Evolutionary conservation across 2,329 filamentous ascomycete species (phyloP), one percentile per base, ranked within the genome.

Genomic region (Cercospora janseana): DNA sequence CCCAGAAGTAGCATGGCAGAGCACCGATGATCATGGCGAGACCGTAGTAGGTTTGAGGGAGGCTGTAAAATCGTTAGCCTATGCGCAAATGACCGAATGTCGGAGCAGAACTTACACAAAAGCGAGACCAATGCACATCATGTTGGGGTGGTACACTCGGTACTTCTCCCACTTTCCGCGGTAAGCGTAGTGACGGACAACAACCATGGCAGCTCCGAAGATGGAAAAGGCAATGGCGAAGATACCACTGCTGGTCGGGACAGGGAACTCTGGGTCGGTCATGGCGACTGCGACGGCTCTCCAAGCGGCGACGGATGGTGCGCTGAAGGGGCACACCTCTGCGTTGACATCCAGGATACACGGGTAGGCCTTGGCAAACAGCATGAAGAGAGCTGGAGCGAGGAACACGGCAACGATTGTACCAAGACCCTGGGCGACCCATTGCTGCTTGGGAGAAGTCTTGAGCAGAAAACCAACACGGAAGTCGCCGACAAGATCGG

Each of bases 351-450:
- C 70, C 63, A 81, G 76, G 58, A 87, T 83, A 63, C 84, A 87
- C 1, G 83, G 83, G 65, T 87, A 87, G 0, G 84, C 84, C 4
- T 77, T 75, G 55, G 80, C 77, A 71, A 86, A 86, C 35, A 86
- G 77, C 26, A 85, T 78, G 62, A 86, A 87, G 58, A 87, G 76
- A 7, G 79, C 82, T 1, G 82, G 82, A 0, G 83, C 81, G 9
- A 87, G 69, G 70, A 85, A 85, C 58, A 85, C 74, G n/a, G 82
- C 77, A 40, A 85, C 76, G 24, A 85, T 65, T 6, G 79, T 79
- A 21, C 83, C 83, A 10, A 84, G 67, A 32, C 74, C 76, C 66
- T 87, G 84, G 0, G 82, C 83, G 57, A 82, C 73, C 74, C 82
- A 87, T 66, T 87, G 83, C 64, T 82, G 76, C 52, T 78, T 75